Base-by-base conservation (phyloP, 257 asterid genomes). In the Leptodermis oblonga region DNA sequence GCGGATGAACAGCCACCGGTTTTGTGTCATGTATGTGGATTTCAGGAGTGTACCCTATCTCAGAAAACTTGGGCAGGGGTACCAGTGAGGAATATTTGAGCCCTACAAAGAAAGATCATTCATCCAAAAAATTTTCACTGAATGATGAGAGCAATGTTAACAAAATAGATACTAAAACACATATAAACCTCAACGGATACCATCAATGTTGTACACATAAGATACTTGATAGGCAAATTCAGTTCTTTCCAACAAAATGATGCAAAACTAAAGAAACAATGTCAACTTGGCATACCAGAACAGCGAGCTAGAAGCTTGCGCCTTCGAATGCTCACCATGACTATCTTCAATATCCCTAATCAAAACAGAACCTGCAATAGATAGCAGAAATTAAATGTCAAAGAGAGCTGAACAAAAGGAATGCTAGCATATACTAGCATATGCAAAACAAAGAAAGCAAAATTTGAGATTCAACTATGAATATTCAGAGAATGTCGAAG, bases 241-340 rank as follows among this genome's bases (percentile, higher is more conserved):
- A 10, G 54, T 51, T 18, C 4, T 31, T 23, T 58, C 9, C 20
- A 37, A 36, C 11, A 30, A 69, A 28, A 69, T 17, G 20, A 17
- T 60, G 36, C 68, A 62, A 22, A 28, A 62, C 4, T 2, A 4
- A 23, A 13, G 4, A 13, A 26, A 41, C 41, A 0, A 53, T 37
- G 25, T 60, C 31, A 62, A 60, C 54, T 65, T 23, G 33, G 42
- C 77, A 46, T 89, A 89, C 98, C 98, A 33, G 96, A 69, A 75
- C 87, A 83, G 69, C 79, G 74, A 65, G 86, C 97, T 59, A 87
- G 74, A 49, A 85, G 88, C 70, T 55, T 83, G 65, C 93, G 90
- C 63, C 96, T 89, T 53, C 97, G 92, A 73, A 92, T 86, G 95
- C 96, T 89, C 86, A 92, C 98, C 98, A 92, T 92, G 46, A 74